Evolutionary conservation across 768 basidiomycete genomes (phyloP).

Genomic region (Termitomyces sp.): DNA sequence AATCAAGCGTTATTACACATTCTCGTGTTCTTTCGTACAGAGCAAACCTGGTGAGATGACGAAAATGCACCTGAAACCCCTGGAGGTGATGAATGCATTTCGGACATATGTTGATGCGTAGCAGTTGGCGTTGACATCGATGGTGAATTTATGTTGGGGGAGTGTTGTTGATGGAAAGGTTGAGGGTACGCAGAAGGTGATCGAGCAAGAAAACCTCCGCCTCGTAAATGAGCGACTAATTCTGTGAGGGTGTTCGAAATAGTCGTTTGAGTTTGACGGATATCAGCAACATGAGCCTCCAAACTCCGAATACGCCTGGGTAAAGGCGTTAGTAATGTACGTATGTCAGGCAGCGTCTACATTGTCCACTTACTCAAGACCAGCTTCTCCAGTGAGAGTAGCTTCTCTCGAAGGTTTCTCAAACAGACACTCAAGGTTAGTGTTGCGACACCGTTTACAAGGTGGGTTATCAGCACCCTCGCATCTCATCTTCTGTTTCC

Average conservation of each 20-base stretch:
- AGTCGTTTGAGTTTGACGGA: constrained; percentile 61
- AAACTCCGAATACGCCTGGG: constrained; percentile 84
- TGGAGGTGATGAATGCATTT: constrained; percentile 34
- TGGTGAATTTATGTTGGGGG: constrained; percentile 62
- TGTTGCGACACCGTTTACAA: constrained; percentile 89
- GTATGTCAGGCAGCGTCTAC: neutral
- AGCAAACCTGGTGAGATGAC: constrained; percentile 21
- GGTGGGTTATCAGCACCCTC: constrained; percentile 96
- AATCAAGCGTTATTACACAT: constrained; percentile 19
- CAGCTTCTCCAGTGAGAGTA: constrained; percentile 83
- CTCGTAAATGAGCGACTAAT: constrained; percentile 73
- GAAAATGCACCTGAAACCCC: constrained; percentile 22
- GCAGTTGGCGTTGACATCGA: constrained; percentile 45
- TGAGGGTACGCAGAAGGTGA: constrained; percentile 60
- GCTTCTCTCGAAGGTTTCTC: constrained; percentile 90
- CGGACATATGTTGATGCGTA: constrained; percentile 31
- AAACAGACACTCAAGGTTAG: constrained; percentile 88
- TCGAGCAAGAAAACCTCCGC: constrained; percentile 41
- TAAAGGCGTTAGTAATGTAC: constrained; percentile 13
- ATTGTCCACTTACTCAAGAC: constrained; percentile 63
- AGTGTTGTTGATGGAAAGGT: constrained; percentile 53
- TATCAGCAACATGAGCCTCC: constrained; percentile 81
- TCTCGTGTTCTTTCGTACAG: constrained; percentile 7
- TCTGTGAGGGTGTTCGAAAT: constrained; percentile 81
- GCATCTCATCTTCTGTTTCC: constrained; percentile 97